Evolutionary conservation across 805 yeast genomes (phyloP).

Genomic region (Trichomonascus vanleenenianus): DNA sequence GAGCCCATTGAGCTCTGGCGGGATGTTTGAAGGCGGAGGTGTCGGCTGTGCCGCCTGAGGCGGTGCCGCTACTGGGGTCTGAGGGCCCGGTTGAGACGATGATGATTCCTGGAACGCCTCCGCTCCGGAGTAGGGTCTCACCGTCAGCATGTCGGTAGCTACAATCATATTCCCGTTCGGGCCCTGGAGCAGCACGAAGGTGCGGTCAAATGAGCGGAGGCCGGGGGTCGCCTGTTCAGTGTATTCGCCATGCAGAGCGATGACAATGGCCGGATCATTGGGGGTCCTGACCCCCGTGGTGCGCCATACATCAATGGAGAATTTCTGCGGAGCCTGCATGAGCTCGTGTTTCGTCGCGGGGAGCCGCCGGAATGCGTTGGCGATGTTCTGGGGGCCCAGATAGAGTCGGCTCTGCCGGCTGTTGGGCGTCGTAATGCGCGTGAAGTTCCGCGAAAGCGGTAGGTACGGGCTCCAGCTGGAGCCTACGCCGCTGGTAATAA

Average conservation of each 20-base stretch:
- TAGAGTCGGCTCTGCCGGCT: slow-evolving; percentile 50
- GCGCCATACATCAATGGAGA: slow-evolving; percentile 66
- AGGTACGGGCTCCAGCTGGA: slow-evolving; percentile 39
- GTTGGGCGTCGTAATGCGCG: slow-evolving; percentile 45
- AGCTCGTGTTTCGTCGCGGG: slow-evolving; percentile 78
- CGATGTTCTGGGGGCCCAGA: slow-evolving; percentile 62
- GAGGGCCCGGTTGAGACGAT: slow-evolving; percentile 9
- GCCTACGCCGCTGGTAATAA: slow-evolving; percentile 13
- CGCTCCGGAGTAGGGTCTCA: slow-evolving; percentile 51
- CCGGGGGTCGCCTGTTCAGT: slow-evolving; percentile 41
- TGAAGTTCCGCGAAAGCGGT: slow-evolving; percentile 68
- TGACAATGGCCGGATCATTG: slow-evolving; percentile 66
- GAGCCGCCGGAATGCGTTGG: slow-evolving; percentile 49
- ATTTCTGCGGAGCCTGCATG: slow-evolving; percentile 51
- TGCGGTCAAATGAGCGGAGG: slow-evolving; percentile 78
- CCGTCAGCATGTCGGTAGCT: slow-evolving; percentile 73
- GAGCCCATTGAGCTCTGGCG: slow-evolving; percentile 30
- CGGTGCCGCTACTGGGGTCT: too few relatives aligned
- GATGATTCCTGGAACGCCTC: slow-evolving; percentile 48
- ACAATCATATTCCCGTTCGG: slow-evolving; percentile 65
- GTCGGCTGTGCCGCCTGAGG: slow-evolving; percentile 12
- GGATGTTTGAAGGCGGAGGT: slow-evolving; percentile 7
- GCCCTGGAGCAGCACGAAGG: slow-evolving; percentile 66
- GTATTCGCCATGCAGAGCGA: slow-evolving; percentile 78
- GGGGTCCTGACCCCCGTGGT: slow-evolving; percentile 42